phyloP scores from a whole-genome alignment of 2,329 filamentous ascomycete genomes.

The Nemania diffusa region DNA sequence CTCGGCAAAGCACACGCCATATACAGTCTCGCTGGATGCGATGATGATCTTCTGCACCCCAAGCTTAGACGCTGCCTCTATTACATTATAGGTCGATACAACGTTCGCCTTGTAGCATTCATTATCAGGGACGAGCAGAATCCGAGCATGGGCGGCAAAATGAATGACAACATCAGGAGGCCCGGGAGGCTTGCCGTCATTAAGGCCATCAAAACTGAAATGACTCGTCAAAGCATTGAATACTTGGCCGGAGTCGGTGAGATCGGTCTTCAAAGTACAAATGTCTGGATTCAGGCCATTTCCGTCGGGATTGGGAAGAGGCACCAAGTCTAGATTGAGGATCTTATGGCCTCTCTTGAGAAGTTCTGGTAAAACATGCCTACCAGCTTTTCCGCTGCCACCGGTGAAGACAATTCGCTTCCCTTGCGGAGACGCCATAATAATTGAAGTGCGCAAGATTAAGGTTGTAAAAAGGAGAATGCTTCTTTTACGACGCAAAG shows the following conservation, averaged over 20 bases:
- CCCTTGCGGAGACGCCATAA: constrained; percentile 19
- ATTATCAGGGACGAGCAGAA: constrained; percentile 70
- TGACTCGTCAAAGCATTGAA: constrained; percentile 57
- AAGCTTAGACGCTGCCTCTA: constrained; percentile 70
- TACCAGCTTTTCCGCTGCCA: constrained; percentile 51
- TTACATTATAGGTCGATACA: constrained; percentile 67
- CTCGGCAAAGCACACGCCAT: constrained; percentile 70
- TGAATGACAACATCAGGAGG: constrained; percentile 71
- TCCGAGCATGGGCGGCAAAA: constrained; percentile 67
- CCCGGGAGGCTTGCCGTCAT: constrained; percentile 45
- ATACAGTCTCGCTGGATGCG: constrained; percentile 68
- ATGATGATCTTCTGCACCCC: constrained; percentile 71
- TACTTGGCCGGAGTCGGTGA: constrained; percentile 51
- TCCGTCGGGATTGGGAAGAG: constrained; percentile 38
- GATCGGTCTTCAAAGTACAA: constrained; percentile 48
- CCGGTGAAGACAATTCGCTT: constrained; percentile 51
- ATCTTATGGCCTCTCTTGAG: constrained; percentile 42
- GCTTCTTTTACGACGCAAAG: not conserved
- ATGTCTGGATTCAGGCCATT: constrained; percentile 40
- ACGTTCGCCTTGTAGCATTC: constrained; percentile 68
- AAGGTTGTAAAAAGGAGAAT: not conserved
- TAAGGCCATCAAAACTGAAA: constrained; percentile 54
- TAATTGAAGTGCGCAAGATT: not conserved
- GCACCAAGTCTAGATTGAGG: constrained; percentile 51
- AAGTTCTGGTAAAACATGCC: constrained; percentile 50